phyloP scores from a whole-genome alignment of 2,329 filamentous ascomycete genomes.

The Botrytis squamosa region DNA sequence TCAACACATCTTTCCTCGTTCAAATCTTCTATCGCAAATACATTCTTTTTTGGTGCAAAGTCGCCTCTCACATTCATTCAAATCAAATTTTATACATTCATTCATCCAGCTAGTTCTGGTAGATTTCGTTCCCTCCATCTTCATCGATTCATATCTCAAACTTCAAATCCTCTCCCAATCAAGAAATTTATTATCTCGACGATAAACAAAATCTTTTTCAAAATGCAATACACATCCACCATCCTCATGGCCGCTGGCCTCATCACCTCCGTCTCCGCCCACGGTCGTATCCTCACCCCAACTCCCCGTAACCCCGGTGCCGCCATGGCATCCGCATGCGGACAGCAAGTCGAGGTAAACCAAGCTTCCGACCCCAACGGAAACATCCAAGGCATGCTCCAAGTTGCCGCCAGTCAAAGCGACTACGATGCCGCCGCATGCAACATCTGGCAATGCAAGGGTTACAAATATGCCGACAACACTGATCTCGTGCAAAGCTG shows the following conservation, averaged over 20 bases:
- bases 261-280: conserved; percentile 46
- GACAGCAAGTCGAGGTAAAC: conserved; percentile 44
- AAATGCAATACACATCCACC: conserved; percentile 34
- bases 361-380: conserved; percentile 34
- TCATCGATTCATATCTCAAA: not conserved
- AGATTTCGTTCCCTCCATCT: conserved; percentile 14
- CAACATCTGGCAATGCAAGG: conserved; percentile 50
- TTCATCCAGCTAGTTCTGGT: conserved; percentile 23
- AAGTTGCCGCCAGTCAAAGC: conserved; percentile 38
- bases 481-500: conserved; percentile 45
- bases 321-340: conserved; percentile 45
- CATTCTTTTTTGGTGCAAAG: conserved; percentile 21
- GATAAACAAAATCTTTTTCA: not conserved
- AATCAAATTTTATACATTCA: conserved; percentile 12
- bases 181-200: not conserved
- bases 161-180: not conserved
- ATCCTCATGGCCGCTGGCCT: conserved; percentile 30
- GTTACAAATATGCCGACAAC: conserved; percentile 48
- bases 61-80: conserved; percentile 22
- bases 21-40: not conserved
- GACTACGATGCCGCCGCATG: conserved; percentile 35
- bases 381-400: conserved; percentile 41
- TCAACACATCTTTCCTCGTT: conserved; percentile 15
- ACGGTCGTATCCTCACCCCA: conserved; percentile 49
- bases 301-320: conserved; percentile 44